phyloP scores from a whole-genome alignment of 2,329 filamentous ascomycete genomes.

The Hypoxylon sp. region DNA sequence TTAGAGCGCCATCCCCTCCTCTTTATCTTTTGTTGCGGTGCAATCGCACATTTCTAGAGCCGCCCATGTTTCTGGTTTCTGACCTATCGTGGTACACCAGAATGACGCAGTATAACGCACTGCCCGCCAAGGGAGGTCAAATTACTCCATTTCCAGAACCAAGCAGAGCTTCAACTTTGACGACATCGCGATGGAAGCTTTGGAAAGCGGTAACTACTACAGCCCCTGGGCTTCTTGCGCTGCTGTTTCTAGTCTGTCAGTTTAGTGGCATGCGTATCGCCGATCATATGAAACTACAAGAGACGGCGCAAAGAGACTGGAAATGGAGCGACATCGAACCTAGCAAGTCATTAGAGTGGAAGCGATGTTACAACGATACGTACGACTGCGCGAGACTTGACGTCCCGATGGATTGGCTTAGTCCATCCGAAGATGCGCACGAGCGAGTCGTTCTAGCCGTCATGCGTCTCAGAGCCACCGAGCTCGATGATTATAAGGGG shows the following conservation, averaged over 20 bases:
- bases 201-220: constrained; percentile 10
- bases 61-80: constrained; percentile 3
- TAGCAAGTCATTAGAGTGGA: constrained; percentile 51
- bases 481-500: constrained; percentile 46
- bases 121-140: constrained; percentile 11
- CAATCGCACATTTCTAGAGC: neutral
- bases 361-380: constrained; percentile 50
- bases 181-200: constrained; percentile 14
- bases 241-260: constrained; percentile 20
- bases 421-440: constrained; percentile 48
- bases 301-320: constrained; percentile 13
- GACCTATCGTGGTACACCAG: neutral
- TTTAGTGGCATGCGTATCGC: constrained; percentile 4
- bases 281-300: neutral
- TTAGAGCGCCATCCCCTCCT: too few species aligned
- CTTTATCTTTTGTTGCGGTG: neutral
- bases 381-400: constrained; percentile 55
- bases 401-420: constrained; percentile 57
- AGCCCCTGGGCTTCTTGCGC: constrained; percentile 10
- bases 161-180: neutral
- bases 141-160: neutral
- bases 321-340: constrained; percentile 49
- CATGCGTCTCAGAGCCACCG: constrained; percentile 53
- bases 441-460: constrained; percentile 53
- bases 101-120: constrained; percentile 20